Base-by-base conservation (phyloP, 2,329 filamentous ascomycete species). In the Dothiorella sarmentorum region DNA sequence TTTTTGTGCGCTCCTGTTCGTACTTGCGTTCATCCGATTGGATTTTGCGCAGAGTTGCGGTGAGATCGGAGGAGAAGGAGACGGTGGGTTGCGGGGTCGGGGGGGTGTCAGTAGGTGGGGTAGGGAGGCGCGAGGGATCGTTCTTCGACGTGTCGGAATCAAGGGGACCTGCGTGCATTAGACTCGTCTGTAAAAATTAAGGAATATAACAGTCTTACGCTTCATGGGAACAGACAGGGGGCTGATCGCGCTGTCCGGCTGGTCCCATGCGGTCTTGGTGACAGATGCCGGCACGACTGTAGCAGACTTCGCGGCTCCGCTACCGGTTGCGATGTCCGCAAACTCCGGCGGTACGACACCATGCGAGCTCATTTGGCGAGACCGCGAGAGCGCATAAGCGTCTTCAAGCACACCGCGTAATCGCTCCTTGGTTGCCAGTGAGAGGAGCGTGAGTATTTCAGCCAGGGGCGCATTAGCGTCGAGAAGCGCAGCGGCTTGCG, bases 391-490 rank as follows among this genome's bases (percentile, higher is more conserved):
- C 9, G 81, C 81, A 57, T 86, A 83, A 10, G 90, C 86, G 66
- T 96, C 91, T 67, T 92, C 88, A 3, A 97, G 69, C 27, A 97
- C 75, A 11, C 85, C 84, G 56, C 89, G 82, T 35, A 97, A 66
- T 26, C 91, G 83, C 65, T 95, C 88, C 69, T 93, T 90, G 9
- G 90, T 86, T 17, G 90, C 89, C 59, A 97, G 82, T 5, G 91
- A 94, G 60, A 97, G 71, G 15, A 97, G 79, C 24, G 90, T 88
- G 43, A 97, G 76, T 64, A 97, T 89, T 61, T 96, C 91, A 13
- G 89, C 87, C 31, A 96, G 78, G 56, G 83, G 85, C 1, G 89
- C 85, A 42, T 91, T 88, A 18, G 74, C 70, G 33, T 88, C 85
- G 0, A 94, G 83, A 35, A 95, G 83, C 56, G 88, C 90, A 63